phyloP scores from a whole-genome alignment of 1,284 basidiomycete genomes.

The Cryptococcus jaspeensis region DNA sequence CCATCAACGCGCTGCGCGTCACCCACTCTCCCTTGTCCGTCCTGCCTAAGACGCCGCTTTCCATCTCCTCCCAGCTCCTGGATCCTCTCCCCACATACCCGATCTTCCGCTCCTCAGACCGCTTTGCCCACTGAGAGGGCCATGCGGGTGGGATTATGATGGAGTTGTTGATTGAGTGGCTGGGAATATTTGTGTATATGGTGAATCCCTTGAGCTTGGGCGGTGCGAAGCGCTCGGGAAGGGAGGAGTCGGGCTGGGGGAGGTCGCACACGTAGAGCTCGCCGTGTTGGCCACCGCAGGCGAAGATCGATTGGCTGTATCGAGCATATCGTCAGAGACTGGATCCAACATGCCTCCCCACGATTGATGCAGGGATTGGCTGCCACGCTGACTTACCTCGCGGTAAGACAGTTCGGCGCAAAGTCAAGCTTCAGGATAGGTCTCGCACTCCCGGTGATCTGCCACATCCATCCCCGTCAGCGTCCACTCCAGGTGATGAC shows the following conservation, averaged over 20 bases:
- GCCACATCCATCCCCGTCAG: not conserved
- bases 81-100: slow-evolving; percentile 23
- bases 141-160: slow-evolving; percentile 45
- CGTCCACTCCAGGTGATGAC: no score
- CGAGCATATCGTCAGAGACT: not conserved
- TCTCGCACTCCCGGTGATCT: slow-evolving; percentile 19
- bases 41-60: slow-evolving; percentile 7
- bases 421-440: slow-evolving; percentile 37
- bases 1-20: slow-evolving; percentile 2
- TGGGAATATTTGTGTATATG: slow-evolving; percentile 33
- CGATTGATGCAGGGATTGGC: not conserved
- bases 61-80: slow-evolving; percentile 15
- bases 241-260: slow-evolving; percentile 12
- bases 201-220: slow-evolving; percentile 29
- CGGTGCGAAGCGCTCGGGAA: slow-evolving; percentile 1
- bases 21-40: slow-evolving; percentile 11
- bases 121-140: slow-evolving; percentile 31
- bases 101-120: slow-evolving; percentile 12
- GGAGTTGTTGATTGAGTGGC: slow-evolving; percentile 49
- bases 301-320: slow-evolving; percentile 35
- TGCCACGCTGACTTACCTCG: slow-evolving; percentile 34
- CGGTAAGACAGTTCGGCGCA: slow-evolving; percentile 45
- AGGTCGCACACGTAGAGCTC: slow-evolving; percentile 45
- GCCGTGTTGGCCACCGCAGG: slow-evolving; percentile 50
- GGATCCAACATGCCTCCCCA: not conserved